phyloP scores from a whole-genome alignment of 1,139 yeast genomes.

The Eremothecium coryli region DNA sequence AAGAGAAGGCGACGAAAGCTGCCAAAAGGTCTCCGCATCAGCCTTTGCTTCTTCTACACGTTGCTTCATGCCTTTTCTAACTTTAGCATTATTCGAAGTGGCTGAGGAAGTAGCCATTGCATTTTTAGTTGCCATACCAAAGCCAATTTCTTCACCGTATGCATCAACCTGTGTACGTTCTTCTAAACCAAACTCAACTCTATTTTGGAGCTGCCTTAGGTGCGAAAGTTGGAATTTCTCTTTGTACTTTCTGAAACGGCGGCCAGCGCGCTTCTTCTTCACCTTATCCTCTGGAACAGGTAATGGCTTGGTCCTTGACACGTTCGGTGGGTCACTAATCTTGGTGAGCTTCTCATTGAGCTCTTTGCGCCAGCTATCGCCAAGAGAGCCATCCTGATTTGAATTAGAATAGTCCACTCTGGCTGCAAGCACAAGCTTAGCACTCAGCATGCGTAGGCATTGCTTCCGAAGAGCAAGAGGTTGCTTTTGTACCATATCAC shows the following conservation, averaged over 20 bases:
- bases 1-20: too few relatives aligned
- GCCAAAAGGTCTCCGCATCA: not conserved
- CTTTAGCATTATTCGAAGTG: slow-evolving; percentile 32
- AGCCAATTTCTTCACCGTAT: slow-evolving; percentile 73
- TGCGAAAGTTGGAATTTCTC: slow-evolving; percentile 78
- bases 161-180: slow-evolving; percentile 56
- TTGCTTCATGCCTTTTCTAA: slow-evolving; percentile 45
- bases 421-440: slow-evolving; percentile 74
- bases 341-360: slow-evolving; percentile 58
- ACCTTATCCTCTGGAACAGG: slow-evolving; percentile 74
- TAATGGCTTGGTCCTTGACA: slow-evolving; percentile 59
- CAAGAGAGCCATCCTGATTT: slow-evolving; percentile 39
- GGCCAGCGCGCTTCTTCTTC: slow-evolving; percentile 82
- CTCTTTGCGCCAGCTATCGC: slow-evolving; percentile 51
- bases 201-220: slow-evolving; percentile 71
- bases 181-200: slow-evolving; percentile 69
- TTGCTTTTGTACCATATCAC: slow-evolving; percentile 41
- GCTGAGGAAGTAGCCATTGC: slow-evolving; percentile 19
- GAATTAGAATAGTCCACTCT: slow-evolving; percentile 51
- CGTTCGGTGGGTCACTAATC: slow-evolving; percentile 69
- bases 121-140: slow-evolving; percentile 52
- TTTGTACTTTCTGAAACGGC: slow-evolving; percentile 66
- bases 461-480: slow-evolving; percentile 56
- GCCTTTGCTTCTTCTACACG: slow-evolving; percentile 31
- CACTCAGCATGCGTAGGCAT: slow-evolving; percentile 72